Conservation (phyloP, 2,329 filamentous ascomycete genomes). For the Xylariaceae sp. region DNA sequence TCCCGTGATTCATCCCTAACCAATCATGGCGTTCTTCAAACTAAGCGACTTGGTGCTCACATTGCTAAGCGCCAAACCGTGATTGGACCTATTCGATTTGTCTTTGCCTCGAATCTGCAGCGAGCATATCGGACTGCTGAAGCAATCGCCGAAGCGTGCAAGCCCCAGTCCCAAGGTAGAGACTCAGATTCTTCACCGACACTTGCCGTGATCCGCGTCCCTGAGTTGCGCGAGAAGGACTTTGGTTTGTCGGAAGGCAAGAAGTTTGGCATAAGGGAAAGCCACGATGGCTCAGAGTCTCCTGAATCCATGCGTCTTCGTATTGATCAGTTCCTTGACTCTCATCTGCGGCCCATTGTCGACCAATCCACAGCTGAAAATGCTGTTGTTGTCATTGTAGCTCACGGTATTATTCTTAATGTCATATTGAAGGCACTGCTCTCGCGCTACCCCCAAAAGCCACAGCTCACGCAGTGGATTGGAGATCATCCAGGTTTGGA, state of each 20-base stretch:
- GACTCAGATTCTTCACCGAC: not conserved
- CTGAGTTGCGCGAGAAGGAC: conserved; percentile 72
- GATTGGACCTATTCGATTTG: conserved; percentile 55
- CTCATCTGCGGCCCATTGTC: conserved; percentile 65
- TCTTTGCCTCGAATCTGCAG: conserved; percentile 80
- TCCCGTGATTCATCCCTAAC: conserved; percentile 81
- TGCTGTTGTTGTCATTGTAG: conserved; percentile 68
- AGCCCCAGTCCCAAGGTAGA: not conserved
- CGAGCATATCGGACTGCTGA: conserved; percentile 75
- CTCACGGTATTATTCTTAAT: conserved; percentile 82
- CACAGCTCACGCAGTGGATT: conserved; percentile 6
- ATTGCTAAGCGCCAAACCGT: conserved; percentile 49
- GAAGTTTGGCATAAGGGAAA: conserved; percentile 51
- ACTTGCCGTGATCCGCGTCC: conserved; percentile 47
- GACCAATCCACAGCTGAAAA: conserved; percentile 39
- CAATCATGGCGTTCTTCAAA: conserved; percentile 80
- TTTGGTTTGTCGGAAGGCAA: conserved; percentile 75
- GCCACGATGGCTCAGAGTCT: conserved; percentile 66
- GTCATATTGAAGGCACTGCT: conserved; percentile 70
- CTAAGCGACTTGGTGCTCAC: conserved; percentile 70
- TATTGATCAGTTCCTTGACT: conserved; percentile 69
- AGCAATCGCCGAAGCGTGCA: conserved; percentile 65
- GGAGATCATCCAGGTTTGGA: conserved; percentile 22
- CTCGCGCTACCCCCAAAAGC: conserved; percentile 51
- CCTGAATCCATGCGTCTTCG: conserved; percentile 69